Evolutionary conservation across 805 yeast genomes (phyloP).

Genomic region (Hemisphaericaspora nanyangensis): DNA sequence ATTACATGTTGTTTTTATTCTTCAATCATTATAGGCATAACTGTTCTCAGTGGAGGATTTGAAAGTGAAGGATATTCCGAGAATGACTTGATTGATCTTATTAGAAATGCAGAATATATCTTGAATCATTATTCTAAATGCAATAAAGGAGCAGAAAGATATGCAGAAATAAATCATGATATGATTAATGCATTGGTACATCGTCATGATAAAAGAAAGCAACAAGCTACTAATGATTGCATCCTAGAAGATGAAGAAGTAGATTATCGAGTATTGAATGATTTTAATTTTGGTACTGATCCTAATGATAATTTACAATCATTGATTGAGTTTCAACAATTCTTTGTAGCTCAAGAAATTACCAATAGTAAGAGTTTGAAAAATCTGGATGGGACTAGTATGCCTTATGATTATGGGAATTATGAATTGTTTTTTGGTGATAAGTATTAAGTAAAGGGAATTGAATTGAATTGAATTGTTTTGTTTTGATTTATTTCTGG

Average conservation of each 20-base stretch:
- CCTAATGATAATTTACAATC: conserved; percentile 10
- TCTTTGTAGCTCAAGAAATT: conserved; percentile 15
- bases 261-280: conserved; percentile 7
- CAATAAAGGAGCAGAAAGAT: conserved; percentile 11
- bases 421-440: conserved; percentile 12
- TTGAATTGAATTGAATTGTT: background rate
- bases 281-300: conserved; percentile 12
- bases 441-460: conserved; percentile 4
- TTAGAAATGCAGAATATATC: conserved; percentile 9
- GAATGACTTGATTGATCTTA: conserved; percentile 8
- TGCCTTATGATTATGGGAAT: conserved; percentile 12
- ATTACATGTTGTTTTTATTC: conserved; percentile 14
- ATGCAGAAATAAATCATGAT: conserved; percentile 7
- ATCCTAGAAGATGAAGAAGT: conserved; percentile 1
- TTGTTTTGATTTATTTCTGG: background rate
- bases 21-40: conserved; percentile 9
- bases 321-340: conserved; percentile 16
- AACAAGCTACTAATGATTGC: background rate
- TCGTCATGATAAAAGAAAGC: background rate
- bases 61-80: conserved; percentile 9
- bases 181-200: conserved; percentile 9
- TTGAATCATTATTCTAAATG: conserved; percentile 9
- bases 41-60: conserved; percentile 8
- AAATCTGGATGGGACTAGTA: too few relatives aligned
- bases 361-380: conserved; percentile 4